Percentiles rank a stretch among this genome's conserved stretches.
These are phyloP conservation scores for Claviceps lovelessii DNA, from an alignment of 2,329 filamentous ascomycete species.

Conservation along the genomic window DNA sequence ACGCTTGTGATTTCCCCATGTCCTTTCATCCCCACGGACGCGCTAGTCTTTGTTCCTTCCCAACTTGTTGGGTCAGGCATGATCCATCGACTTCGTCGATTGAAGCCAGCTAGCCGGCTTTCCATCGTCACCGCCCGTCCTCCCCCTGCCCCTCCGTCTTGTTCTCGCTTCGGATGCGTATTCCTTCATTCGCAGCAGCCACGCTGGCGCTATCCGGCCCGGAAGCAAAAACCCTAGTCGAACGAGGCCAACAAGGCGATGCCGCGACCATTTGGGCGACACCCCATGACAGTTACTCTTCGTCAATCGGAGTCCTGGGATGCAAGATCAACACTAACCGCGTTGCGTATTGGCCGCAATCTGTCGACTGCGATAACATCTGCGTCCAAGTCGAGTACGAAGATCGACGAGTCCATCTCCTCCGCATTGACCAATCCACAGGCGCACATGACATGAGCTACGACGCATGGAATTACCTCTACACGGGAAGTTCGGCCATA, in stretches of 20 bases:
- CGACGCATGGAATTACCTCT: constrained; percentile 49
- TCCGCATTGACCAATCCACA: constrained; percentile 41
- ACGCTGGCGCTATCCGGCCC: background rate
- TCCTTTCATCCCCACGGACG: too few relatives aligned
- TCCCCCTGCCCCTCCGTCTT: too few relatives aligned
- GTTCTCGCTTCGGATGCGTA: background rate
- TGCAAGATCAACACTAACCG: constrained; percentile 48
- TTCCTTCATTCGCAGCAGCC: background rate
- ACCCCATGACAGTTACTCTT: constrained; percentile 43
- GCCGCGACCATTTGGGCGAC: constrained; percentile 23
- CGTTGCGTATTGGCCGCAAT: constrained; percentile 45
- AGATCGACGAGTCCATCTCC: constrained; percentile 40
- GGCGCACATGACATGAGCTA: constrained; percentile 46
- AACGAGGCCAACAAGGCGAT: constrained; percentile 6
- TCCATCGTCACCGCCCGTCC: too few relatives aligned
- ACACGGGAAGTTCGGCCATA: constrained; percentile 31
- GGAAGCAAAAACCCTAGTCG: background rate
- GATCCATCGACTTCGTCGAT: too few relatives aligned
- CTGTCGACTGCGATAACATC: constrained; percentile 39
- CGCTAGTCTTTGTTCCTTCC: too few relatives aligned
- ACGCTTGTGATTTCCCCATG: too few relatives aligned
- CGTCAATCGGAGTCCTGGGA: constrained; percentile 43
- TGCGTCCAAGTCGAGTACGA: constrained; percentile 38
- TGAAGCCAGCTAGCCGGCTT: too few relatives aligned
- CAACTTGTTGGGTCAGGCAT: too few relatives aligned